Evolutionary conservation across 2,329 filamentous ascomycete genomes (phyloP).

Genomic region (Rhinocladiella mackenziei): DNA sequence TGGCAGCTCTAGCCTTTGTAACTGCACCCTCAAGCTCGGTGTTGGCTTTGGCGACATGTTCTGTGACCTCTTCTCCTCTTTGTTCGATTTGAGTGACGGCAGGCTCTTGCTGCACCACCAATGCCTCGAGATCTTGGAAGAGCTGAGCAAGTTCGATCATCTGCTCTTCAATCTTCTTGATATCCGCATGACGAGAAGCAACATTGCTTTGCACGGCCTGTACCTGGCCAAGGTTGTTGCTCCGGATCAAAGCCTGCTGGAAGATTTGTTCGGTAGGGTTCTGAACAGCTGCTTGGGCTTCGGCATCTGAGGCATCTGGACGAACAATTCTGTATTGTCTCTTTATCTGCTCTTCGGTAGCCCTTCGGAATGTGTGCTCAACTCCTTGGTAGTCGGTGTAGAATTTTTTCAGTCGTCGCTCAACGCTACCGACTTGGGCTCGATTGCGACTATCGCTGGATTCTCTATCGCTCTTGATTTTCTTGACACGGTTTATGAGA

Average conservation of each 20-base stretch:
- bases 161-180: slow-evolving; percentile 87
- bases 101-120: slow-evolving; percentile 82
- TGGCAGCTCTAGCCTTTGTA: slow-evolving; percentile 70
- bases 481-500: slow-evolving; percentile 73
- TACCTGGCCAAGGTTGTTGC: slow-evolving; percentile 75
- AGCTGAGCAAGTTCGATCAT: slow-evolving; percentile 83
- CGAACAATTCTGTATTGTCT: slow-evolving; percentile 87
- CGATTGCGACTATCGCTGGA: slow-evolving; percentile 68
- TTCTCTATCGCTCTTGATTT: slow-evolving; percentile 76
- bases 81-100: slow-evolving; percentile 76
- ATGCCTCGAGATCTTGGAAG: slow-evolving; percentile 82
- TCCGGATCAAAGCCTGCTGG: slow-evolving; percentile 56
- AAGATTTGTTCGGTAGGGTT: slow-evolving; percentile 73
- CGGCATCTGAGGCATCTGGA: slow-evolving; percentile 72
- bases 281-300: slow-evolving; percentile 74
- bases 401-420: slow-evolving; percentile 72
- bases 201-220: slow-evolving; percentile 75
- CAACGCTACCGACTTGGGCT: slow-evolving; percentile 75
- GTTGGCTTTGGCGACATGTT: slow-evolving; percentile 81
- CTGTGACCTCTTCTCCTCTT: slow-evolving; percentile 78
- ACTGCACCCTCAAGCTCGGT: slow-evolving; percentile 78
- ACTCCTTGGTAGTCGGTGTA: slow-evolving; percentile 78
- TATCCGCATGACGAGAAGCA: slow-evolving; percentile 74
- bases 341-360: slow-evolving; percentile 76
- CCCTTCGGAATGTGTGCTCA: slow-evolving; percentile 75